A percentile compares a stretch with the other conserved stretches of the same genome.
These are phyloP conservation scores for Pinus tabuliformis DNA, from an alignment of 75 land plant genomes.

Conservation along the genomic window DNA sequence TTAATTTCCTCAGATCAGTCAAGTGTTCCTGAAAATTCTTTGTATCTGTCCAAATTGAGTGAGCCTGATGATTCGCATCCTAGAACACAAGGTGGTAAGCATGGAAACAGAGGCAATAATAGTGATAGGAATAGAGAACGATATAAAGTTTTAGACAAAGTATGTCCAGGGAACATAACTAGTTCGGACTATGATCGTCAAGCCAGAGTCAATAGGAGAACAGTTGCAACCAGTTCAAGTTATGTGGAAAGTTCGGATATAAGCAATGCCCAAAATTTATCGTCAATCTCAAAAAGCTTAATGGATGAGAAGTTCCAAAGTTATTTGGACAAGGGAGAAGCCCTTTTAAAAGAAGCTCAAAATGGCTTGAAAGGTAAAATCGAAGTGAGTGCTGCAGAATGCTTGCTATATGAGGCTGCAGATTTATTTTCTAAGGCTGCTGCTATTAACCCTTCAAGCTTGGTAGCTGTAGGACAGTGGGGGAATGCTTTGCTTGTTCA, in stretches of 20 bases:
- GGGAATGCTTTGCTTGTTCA: conserved; percentile 90
- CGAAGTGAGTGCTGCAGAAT: conserved; percentile 56
- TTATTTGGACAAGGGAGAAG: conserved; percentile 51
- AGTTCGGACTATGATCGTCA: neutral
- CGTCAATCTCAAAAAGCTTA: neutral
- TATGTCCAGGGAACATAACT: neutral
- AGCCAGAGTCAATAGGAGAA: neutral
- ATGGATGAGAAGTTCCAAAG: conserved; percentile 47
- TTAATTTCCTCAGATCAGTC: neutral
- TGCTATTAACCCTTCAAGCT: conserved; percentile 72
- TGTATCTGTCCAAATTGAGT: neutral
- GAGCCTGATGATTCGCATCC: neutral
- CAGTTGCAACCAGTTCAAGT: neutral
- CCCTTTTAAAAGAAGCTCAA: conserved; percentile 57
- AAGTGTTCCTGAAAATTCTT: neutral
- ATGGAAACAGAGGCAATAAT: neutral
- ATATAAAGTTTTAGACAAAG: neutral
- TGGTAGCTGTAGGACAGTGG: conserved; percentile 75
- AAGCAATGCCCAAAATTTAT: neutral
- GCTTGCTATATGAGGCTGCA: conserved; percentile 58
- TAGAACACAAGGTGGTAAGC: neutral
- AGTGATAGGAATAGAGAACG: neutral
- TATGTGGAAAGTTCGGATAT: neutral
- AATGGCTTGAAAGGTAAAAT: conserved; percentile 35
- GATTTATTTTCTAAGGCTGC: conserved; percentile 57